Evolutionary conservation across 768 basidiomycete species (phyloP).

Genomic region (Boletus sp.): DNA sequence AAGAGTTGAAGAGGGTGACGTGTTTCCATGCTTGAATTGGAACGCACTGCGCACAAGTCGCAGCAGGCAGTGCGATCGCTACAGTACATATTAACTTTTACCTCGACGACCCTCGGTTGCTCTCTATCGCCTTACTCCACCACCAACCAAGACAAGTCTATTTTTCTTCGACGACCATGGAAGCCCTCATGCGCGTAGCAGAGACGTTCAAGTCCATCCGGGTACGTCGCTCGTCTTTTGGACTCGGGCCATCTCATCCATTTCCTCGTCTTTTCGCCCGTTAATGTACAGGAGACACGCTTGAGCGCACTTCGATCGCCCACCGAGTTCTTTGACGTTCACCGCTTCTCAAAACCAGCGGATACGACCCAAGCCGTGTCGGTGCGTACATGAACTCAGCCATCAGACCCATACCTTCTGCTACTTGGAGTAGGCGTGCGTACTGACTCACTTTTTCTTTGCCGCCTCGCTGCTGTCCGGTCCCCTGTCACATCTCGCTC

Average conservation of each 20-base stretch:
- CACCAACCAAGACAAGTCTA: neutral
- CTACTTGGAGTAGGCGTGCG: neutral
- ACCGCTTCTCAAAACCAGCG: slow-evolving; percentile 80
- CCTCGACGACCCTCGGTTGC: neutral
- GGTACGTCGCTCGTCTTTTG: slow-evolving; percentile 41
- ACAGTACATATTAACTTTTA: neutral
- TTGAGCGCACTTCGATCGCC: slow-evolving; percentile 73
- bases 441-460: neutral
- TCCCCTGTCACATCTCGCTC: neutral
- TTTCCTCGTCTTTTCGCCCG: neutral
- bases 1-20: neutral
- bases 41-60: neutral
- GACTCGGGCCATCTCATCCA: neutral
- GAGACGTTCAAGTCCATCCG: slow-evolving; percentile 70
- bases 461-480: neutral
- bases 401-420: neutral
- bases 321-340: slow-evolving; percentile 79
- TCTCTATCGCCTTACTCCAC: neutral
- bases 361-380: slow-evolving; percentile 78
- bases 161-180: slow-evolving; percentile 47
- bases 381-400: slow-evolving; percentile 40
- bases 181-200: slow-evolving; percentile 58
- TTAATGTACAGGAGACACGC: slow-evolving; percentile 63
- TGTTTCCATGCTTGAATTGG: neutral
- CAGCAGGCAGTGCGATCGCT: neutral